A percentile compares a stretch with the other conserved stretches of the same genome.
These are phyloP conservation scores for Austroboletus niveus DNA, from an alignment of 1,284 basidiomycete species.

Conservation along the genomic window DNA sequence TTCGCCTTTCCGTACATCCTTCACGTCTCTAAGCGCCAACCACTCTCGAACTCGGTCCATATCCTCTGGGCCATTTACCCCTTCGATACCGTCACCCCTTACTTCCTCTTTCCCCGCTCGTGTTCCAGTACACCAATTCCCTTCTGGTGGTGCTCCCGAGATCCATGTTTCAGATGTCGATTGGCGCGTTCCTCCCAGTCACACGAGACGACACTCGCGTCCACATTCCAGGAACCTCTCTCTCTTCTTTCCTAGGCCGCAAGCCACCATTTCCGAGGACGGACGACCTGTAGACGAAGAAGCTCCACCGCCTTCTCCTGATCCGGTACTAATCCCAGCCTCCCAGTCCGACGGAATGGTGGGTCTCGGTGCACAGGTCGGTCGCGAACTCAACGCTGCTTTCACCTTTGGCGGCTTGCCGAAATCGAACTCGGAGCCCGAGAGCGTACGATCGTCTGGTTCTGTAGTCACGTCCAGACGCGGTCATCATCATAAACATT, in stretches of 20 bases:
- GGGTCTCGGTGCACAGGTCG: background rate
- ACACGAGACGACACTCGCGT: constrained; percentile 61
- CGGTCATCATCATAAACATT: constrained; percentile 92
- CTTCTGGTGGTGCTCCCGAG: constrained; percentile 25
- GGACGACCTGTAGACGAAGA: constrained; percentile 45
- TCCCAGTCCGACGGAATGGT: constrained; percentile 26
- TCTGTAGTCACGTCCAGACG: constrained; percentile 39
- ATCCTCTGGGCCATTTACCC: constrained; percentile 53
- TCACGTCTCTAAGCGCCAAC: constrained; percentile 37
- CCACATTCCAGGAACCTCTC: constrained; percentile 90
- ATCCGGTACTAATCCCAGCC: constrained; percentile 22
- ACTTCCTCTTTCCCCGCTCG: constrained; percentile 24
- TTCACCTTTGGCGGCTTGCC: constrained; percentile 33
- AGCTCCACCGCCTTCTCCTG: constrained; percentile 39
- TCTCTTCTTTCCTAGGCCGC: constrained; percentile 80
- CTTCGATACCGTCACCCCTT: constrained; percentile 38
- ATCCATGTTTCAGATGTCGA: constrained; percentile 16
- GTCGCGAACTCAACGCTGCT: constrained; percentile 19
- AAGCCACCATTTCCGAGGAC: constrained; percentile 65
- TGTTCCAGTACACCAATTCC: constrained; percentile 28
- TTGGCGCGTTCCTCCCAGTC: constrained; percentile 20
- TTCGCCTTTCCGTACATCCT: constrained; percentile 52
- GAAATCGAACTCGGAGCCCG: constrained; percentile 28
- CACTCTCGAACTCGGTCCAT: constrained; percentile 55
- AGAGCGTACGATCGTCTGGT: constrained; percentile 5